Percentiles rank a stretch among this genome's conserved stretches.
phyloP scores from a whole-genome alignment of 495 filamentous ascomycete genomes.

The Diplogelasinospora grovesii region DNA sequence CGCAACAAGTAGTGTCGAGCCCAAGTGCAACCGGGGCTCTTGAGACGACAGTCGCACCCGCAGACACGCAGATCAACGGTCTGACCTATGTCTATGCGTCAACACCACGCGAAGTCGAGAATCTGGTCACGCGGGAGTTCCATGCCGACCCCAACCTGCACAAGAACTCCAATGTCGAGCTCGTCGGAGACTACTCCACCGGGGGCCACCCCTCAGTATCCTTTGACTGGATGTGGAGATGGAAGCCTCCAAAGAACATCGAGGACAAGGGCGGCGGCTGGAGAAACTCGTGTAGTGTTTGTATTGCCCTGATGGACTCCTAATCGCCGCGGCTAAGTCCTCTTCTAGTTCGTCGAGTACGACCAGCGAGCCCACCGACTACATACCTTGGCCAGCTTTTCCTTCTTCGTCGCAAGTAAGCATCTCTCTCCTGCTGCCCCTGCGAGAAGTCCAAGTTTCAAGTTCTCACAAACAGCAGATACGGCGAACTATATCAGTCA shows the following conservation, averaged over 20 bases:
- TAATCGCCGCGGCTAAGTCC: constrained; percentile 15
- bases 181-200: constrained; percentile 84
- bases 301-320: constrained; percentile 14
- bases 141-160: constrained; percentile 96
- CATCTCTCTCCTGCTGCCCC: not conserved
- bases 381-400: constrained; percentile 82
- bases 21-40: constrained; percentile 5
- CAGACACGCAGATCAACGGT: constrained; percentile 76
- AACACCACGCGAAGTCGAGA: constrained; percentile 79
- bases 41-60: constrained; percentile 41
- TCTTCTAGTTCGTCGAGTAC: constrained; percentile 84
- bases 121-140: constrained; percentile 88
- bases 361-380: constrained; percentile 86
- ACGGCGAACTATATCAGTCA: constrained; percentile 30
- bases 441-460: not conserved
- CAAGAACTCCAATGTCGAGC: constrained; percentile 90
- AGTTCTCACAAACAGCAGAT: constrained; percentile 18
- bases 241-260: constrained; percentile 76
- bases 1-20: constrained; percentile 36
- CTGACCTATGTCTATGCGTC: constrained; percentile 90
- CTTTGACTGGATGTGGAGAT: constrained; percentile 94
- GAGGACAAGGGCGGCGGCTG: constrained; percentile 90
- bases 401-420: constrained; percentile 88
- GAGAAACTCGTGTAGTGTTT: constrained; percentile 86
- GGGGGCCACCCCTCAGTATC: constrained; percentile 73